Conservation (phyloP, 2,329 filamentous ascomycete species). For the Xylaria sp. region DNA sequence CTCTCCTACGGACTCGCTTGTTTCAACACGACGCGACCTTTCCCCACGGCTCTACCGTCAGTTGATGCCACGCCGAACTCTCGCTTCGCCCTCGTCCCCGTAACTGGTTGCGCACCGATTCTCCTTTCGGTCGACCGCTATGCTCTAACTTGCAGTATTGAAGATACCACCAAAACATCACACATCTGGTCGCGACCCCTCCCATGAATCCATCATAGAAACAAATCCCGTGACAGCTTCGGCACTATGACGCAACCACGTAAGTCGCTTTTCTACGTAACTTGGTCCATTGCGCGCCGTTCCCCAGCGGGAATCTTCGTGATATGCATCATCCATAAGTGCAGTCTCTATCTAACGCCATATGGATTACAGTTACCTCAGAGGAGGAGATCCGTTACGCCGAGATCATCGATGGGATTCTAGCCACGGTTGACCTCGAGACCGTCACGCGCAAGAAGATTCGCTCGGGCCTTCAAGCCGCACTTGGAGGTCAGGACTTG, state of each 20-base stretch:
- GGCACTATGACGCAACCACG: slow-evolving; percentile 46
- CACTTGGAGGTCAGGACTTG: slow-evolving; percentile 67
- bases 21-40: background rate
- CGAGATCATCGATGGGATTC: slow-evolving; percentile 69
- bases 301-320: background rate
- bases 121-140: slow-evolving; percentile 30
- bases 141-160: slow-evolving; percentile 31
- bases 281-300: background rate
- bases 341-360: slow-evolving; percentile 24
- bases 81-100: background rate
- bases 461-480: slow-evolving; percentile 65
- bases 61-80: background rate
- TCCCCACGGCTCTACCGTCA: slow-evolving; percentile 3
- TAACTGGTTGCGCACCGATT: slow-evolving; percentile 19
- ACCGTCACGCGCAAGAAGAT: slow-evolving; percentile 74
- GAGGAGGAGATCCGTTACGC: slow-evolving; percentile 66
- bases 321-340: background rate
- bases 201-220: slow-evolving; percentile 31
- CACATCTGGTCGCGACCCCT: slow-evolving; percentile 8
- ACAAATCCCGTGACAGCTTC: slow-evolving; percentile 17
- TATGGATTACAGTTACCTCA: slow-evolving; percentile 56
- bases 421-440: slow-evolving; percentile 67
- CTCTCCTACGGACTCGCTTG: slow-evolving; percentile 14
- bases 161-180: slow-evolving; percentile 17
- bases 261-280: slow-evolving; percentile 37